A percentile compares a stretch with the other conserved stretches of the same genome.
Conservation (phyloP, 2,329 filamentous ascomycete species). For the Dactylellina leptospora region DNA sequence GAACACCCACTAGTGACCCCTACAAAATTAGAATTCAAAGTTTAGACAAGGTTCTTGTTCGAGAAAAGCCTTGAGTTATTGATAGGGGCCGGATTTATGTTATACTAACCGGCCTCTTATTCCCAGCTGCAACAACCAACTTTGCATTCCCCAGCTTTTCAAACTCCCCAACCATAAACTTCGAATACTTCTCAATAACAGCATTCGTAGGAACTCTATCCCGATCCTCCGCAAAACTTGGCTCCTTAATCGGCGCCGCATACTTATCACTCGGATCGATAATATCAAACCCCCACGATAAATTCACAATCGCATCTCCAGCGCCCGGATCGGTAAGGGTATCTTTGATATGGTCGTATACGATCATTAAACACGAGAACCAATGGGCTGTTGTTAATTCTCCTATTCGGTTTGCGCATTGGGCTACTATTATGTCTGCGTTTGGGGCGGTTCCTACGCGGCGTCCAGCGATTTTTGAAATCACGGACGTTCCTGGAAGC, state of each 20-base stretch:
- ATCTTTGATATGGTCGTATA: slow-evolving; percentile 10
- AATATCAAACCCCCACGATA: background rate
- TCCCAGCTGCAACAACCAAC: background rate
- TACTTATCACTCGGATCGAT: background rate
- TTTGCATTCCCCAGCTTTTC: background rate
- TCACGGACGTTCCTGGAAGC: background rate
- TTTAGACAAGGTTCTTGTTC: background rate
- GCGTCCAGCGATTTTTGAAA: slow-evolving; percentile 11
- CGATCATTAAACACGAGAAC: background rate
- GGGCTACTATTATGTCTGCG: slow-evolving; percentile 2
- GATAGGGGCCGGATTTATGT: background rate
- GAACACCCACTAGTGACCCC: background rate
- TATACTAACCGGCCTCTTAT: background rate
- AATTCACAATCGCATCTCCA: background rate
- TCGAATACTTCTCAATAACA: background rate
- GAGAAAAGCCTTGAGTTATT: background rate
- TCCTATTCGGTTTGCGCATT: background rate
- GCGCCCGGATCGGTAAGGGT: background rate
- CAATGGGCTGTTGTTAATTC: slow-evolving; percentile 1
- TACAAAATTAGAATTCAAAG: background rate
- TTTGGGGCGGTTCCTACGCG: slow-evolving; percentile 15
- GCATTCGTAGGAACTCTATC: background rate
- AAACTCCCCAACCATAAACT: background rate
- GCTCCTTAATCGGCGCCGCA: background rate
- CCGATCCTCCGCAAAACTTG: background rate